Base-by-base conservation (phyloP, 768 basidiomycete species). In the Albatrellus ellisii region DNA sequence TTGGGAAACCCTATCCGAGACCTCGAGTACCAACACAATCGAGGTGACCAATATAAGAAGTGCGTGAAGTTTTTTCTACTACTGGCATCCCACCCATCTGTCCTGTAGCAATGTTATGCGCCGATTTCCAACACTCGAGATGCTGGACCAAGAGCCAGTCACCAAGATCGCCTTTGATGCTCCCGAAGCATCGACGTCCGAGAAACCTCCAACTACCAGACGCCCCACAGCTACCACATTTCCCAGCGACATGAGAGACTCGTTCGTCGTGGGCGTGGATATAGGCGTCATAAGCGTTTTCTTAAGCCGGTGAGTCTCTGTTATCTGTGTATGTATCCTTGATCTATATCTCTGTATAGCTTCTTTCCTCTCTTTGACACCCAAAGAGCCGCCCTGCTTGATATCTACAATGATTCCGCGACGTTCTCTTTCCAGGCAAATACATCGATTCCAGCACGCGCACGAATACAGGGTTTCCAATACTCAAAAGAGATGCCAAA, bases 401-500 rank as follows among this genome's bases (percentile, higher is more conserved):
- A 79, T 35, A 87, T 72, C 15, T 99, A 98, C 57, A 75, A 85
- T 45, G 76, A 84, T 1, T 63, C 72, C 9, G 85, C 92, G n/a
- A 92, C 90, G 6, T 91, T 97, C 57, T 95, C 91, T 1, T 84
- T 80, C 57, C 83, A 81, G 15, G 75, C 76, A 52, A 92, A 91
- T 57, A 92, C 91, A 1, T 57, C 73, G 5, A 83, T 92, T 46
- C 87, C 87, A 4, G 58, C 69, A 6, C 81, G 91, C 12, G 84
- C 87, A 0, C 72, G 84, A 36, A 66, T 84, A 35, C 72, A 79
- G 55, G 80, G 79, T 17, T 68, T 77, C 47, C 78, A 85, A 46
- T 54, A 60, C 5, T 72, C 73, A 4, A 66, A 63, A 29, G 72
- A 72, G 26, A 64, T 89, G 59, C 87, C 90, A 8, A 79, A 92